These are phyloP conservation scores for Babesia microti DNA, from an alignment of 169 alveolate genomes.

Conservation along the genomic window DNA sequence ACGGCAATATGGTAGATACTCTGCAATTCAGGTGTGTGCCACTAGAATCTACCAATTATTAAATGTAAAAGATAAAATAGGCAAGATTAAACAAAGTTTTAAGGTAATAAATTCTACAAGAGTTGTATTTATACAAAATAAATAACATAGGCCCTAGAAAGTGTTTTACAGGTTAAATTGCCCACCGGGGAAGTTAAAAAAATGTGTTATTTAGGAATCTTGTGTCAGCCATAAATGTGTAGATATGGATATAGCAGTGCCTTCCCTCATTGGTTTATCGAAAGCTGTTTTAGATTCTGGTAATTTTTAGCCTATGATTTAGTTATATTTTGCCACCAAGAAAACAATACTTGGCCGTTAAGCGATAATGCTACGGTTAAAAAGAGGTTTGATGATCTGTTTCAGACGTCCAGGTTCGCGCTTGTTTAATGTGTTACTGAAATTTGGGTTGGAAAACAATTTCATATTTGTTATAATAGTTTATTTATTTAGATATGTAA, in stretches of 20 bases:
- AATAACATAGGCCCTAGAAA: conserved; percentile 28
- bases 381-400: conserved; percentile 90
- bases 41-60: conserved; percentile 70
- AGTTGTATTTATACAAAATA: neutral
- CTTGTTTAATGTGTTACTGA: no score
- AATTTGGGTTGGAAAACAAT: no score
- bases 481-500: conserved; percentile 15
- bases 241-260: conserved; percentile 83
- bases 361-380: conserved; percentile 83
- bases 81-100: conserved; percentile 49
- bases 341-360: conserved; percentile 93
- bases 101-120: conserved; percentile 36
- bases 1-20: conserved; percentile 38
- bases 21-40: conserved; percentile 38
- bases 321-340: conserved; percentile 96
- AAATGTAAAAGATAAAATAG: conserved; percentile 49
- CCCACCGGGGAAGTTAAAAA: conserved; percentile 40
- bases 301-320: conserved; percentile 49
- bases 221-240: conserved; percentile 64
- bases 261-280: conserved; percentile 85
- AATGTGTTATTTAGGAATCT: conserved; percentile 23
- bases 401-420: conserved; percentile 85
- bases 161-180: conserved; percentile 31
- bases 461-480: neutral
- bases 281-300: conserved; percentile 85